Evolutionary conservation across 768 basidiomycete species (phyloP).

Genomic region (Leccinum incarnatum): DNA sequence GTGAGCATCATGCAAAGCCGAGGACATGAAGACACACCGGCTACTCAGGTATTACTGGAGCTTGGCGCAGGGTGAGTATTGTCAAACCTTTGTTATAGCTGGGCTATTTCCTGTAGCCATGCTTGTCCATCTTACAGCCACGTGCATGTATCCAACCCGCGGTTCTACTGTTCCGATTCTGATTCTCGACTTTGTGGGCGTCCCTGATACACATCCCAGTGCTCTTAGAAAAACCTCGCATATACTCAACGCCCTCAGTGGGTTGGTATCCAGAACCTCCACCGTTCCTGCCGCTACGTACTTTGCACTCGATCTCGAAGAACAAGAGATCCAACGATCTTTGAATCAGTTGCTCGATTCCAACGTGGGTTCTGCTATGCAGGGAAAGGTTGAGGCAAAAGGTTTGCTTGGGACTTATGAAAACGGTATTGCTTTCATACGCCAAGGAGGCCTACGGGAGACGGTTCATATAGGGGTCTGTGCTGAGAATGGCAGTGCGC

Average conservation of each 20-base stretch:
- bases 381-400: slow-evolving; percentile 72
- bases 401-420: slow-evolving; percentile 94
- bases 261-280: slow-evolving; percentile 39
- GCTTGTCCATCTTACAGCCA: neutral
- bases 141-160: neutral
- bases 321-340: slow-evolving; percentile 79
- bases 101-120: neutral
- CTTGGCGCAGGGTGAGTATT: slow-evolving; percentile 87
- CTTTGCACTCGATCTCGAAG: slow-evolving; percentile 92
- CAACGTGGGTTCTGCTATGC: slow-evolving; percentile 55
- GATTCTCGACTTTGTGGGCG: neutral
- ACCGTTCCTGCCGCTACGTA: slow-evolving; percentile 62
- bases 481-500: neutral
- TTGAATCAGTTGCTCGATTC: slow-evolving; percentile 64
- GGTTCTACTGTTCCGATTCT: neutral
- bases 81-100: neutral
- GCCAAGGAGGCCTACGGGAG: slow-evolving; percentile 36
- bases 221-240: slow-evolving; percentile 87
- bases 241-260: slow-evolving; percentile 70
- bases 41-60: slow-evolving; percentile 71
- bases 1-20: slow-evolving; percentile 62
- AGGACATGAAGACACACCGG: slow-evolving; percentile 28
- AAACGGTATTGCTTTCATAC: slow-evolving; percentile 78
- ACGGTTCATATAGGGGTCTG: slow-evolving; percentile 5
- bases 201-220: slow-evolving; percentile 38